phyloP scores from a whole-genome alignment of 2,329 filamentous ascomycete species.

The Ceratocystis diversiconidia region DNA sequence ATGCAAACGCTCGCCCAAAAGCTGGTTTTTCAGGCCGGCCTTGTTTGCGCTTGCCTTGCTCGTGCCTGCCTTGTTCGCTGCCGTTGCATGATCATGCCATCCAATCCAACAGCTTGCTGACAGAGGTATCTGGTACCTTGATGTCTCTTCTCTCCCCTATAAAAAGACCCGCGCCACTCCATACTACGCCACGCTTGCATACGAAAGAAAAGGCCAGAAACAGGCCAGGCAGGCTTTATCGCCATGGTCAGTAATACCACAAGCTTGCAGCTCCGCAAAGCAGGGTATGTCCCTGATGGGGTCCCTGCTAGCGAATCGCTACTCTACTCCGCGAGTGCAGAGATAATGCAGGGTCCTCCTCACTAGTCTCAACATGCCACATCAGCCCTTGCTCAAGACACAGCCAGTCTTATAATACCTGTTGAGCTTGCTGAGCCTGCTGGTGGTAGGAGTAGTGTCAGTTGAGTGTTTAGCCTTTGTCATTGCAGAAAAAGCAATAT shows the following conservation, averaged over 20 bases:
- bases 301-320: background rate
- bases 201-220: too few relatives aligned
- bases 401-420: background rate
- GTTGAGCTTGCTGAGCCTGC: background rate
- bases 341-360: background rate
- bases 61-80: background rate
- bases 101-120: background rate
- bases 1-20: background rate
- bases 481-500: background rate
- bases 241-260: background rate
- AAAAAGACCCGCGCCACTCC: background rate
- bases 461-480: too few relatives aligned
- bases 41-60: background rate
- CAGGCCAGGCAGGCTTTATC: too few relatives aligned
- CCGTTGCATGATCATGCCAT: background rate
- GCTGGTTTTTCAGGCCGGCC: background rate
- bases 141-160: conserved; percentile 1
- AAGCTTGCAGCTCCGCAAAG: background rate
- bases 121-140: background rate
- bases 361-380: conserved; percentile 2
- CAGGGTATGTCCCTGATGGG: background rate
- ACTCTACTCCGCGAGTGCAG: background rate
- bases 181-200: background rate
- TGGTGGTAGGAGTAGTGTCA: background rate
- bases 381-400: background rate